These are phyloP conservation scores for Catenaria anguillulae DNA, from an alignment of 371 early-diverging fungal genomes.

Conservation along the genomic window DNA sequence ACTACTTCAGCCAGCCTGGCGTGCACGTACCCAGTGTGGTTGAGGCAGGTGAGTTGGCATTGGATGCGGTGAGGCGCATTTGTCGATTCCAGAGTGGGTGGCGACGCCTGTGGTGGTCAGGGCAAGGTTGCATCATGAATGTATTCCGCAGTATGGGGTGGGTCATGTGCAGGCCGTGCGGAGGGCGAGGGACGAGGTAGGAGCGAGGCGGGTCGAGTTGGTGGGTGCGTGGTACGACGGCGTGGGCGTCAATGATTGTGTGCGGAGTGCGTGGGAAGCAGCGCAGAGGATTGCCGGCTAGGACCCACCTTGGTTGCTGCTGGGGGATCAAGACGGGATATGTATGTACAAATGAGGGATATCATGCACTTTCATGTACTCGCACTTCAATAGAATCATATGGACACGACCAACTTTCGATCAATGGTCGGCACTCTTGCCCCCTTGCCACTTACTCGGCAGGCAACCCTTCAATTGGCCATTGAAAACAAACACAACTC, in stretches of 20 bases:
- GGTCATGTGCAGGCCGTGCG: constrained; percentile 35
- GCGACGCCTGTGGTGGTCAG: constrained; percentile 31
- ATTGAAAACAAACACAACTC: too few species aligned
- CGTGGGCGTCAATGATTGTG: constrained; percentile 76
- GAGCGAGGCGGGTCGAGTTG: constrained; percentile 32
- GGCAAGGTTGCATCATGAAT: constrained; percentile 48
- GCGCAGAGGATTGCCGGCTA: constrained; percentile 17
- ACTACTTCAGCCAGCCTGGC: constrained; percentile 46
- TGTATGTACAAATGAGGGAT: too few species aligned
- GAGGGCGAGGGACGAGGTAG: not conserved
- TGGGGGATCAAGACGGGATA: too few species aligned
- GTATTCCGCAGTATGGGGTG: constrained; percentile 80
- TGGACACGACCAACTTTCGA: too few species aligned
- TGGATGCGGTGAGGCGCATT: constrained; percentile 30
- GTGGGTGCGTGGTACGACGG: constrained; percentile 70
- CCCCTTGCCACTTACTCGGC: too few species aligned
- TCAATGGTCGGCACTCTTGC: too few species aligned
- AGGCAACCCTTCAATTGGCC: too few species aligned
- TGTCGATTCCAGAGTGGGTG: constrained; percentile 28
- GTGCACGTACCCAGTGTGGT: constrained; percentile 19
- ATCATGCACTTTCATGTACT: too few species aligned
- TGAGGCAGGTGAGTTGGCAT: constrained; percentile 20
- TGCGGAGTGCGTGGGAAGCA: constrained; percentile 50
- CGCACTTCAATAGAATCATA: too few species aligned
- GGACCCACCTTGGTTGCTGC: too few species aligned